phyloP scores from a whole-genome alignment of 768 basidiomycete genomes.

The Pisolithus albus region DNA sequence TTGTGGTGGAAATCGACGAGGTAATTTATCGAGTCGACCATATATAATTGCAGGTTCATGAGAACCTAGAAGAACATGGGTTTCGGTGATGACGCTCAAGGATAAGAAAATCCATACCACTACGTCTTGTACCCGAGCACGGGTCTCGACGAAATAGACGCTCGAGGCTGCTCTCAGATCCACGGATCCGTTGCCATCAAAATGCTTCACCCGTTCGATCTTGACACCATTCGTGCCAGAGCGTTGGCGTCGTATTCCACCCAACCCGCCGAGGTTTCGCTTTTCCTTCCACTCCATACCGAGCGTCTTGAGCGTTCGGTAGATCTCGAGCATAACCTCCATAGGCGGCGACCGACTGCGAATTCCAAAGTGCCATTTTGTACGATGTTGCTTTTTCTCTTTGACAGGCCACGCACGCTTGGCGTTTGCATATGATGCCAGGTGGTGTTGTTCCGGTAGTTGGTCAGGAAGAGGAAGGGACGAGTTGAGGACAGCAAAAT shows the following conservation, averaged over 20 bases:
- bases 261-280: constrained; percentile 65
- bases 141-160: constrained; percentile 91
- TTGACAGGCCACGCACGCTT: constrained; percentile 40
- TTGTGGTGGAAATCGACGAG: constrained; percentile 98
- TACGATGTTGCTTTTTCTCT: constrained; percentile 67
- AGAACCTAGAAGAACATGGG: constrained; percentile 51
- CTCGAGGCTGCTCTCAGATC: constrained; percentile 65
- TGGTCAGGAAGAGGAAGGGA: constrained; percentile 71
- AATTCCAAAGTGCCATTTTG: constrained; percentile 98
- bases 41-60: constrained; percentile 97
- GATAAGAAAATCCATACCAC: constrained; percentile 55
- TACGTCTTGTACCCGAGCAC: constrained; percentile 83
- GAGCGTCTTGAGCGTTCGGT: constrained; percentile 80
- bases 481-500: constrained; percentile 85
- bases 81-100: neutral
- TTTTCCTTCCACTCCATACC: constrained; percentile 99
- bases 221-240: constrained; percentile 31
- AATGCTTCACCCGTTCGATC: constrained; percentile 56
- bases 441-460: constrained; percentile 60
- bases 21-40: constrained; percentile 93
- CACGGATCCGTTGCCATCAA: constrained; percentile 52
- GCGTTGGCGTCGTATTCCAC: constrained; percentile 37
- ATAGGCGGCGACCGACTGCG: constrained; percentile 90
- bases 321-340: constrained; percentile 99
- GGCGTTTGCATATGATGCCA: constrained; percentile 59